These are phyloP conservation scores for Aspergillus sp. DNA, from an alignment of 2,329 filamentous ascomycete genomes.

Conservation along the genomic window DNA sequence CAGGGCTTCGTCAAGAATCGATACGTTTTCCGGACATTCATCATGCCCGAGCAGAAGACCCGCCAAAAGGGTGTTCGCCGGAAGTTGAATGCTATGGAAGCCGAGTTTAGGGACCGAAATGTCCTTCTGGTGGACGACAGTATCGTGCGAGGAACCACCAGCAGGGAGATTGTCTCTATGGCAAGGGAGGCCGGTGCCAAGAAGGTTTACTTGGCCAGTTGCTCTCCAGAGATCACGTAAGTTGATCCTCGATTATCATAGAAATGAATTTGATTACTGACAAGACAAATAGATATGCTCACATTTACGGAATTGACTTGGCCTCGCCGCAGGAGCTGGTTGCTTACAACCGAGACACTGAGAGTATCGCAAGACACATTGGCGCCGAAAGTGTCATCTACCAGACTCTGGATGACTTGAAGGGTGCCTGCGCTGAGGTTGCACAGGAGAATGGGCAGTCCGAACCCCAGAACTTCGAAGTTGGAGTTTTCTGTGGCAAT, in stretches of 20 bases:
- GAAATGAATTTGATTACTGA: conserved; percentile 3
- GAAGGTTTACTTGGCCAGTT: conserved; percentile 78
- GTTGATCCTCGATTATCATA: conserved; percentile 7
- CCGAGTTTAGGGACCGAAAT: conserved; percentile 75
- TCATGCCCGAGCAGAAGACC: conserved; percentile 75
- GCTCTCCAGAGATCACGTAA: conserved; percentile 70
- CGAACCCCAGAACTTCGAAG: conserved; percentile 66
- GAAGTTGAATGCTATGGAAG: conserved; percentile 81
- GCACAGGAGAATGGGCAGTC: conserved; percentile 50
- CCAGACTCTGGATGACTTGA: conserved; percentile 73
- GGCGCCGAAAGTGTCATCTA: conserved; percentile 74
- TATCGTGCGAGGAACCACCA: conserved; percentile 82
- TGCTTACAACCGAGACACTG: conserved; percentile 60
- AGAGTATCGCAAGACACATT: conserved; percentile 62
- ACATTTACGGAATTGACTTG: conserved; percentile 80
- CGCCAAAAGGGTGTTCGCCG: conserved; percentile 82
- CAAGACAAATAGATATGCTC: conserved; percentile 54
- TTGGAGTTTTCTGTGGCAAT: conserved; percentile 85
- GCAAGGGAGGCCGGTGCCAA: conserved; percentile 76
- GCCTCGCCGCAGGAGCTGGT: conserved; percentile 68
- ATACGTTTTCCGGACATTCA: conserved; percentile 84
- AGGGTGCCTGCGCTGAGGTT: conserved; percentile 69
- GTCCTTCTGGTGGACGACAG: conserved; percentile 86
- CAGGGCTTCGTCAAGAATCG: conserved; percentile 86
- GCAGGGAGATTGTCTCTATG: conserved; percentile 75